phyloP scores from a whole-genome alignment of 2,329 filamentous ascomycete genomes.

The Aspergillus amoenus region DNA sequence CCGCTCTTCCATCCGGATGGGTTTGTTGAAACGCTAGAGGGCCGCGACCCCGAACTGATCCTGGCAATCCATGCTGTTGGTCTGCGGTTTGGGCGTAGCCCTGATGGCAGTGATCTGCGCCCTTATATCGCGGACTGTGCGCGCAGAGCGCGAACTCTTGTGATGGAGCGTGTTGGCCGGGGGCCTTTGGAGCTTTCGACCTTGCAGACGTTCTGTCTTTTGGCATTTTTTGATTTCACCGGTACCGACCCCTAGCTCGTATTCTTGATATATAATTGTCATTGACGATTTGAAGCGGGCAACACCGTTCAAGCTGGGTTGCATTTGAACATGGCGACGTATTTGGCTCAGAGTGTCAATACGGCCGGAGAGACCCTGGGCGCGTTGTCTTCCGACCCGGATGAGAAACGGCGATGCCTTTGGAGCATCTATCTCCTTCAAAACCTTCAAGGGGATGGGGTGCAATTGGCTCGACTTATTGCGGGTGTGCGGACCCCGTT shows the following conservation, averaged over 20 bases:
- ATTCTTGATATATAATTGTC: background rate
- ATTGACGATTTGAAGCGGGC: constrained; percentile 36
- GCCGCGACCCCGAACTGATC: constrained; percentile 39
- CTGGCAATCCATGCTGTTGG: constrained; percentile 43
- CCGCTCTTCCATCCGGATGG: constrained; percentile 45
- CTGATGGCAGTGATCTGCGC: constrained; percentile 21
- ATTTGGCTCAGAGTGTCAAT: constrained; percentile 10
- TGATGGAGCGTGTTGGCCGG: constrained; percentile 40
- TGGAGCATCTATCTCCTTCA: constrained; percentile 47
- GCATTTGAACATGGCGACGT: constrained; percentile 11
- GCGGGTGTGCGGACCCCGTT: constrained; percentile 9
- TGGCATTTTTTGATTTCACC: constrained; percentile 44
- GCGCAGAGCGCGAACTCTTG: constrained; percentile 36
- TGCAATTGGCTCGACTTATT: constrained; percentile 9
- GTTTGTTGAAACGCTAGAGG: constrained; percentile 42
- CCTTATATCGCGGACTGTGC: constrained; percentile 37
- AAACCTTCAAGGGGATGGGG: constrained; percentile 40
- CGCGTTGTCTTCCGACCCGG: constrained; percentile 4
- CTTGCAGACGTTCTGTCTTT: constrained; percentile 41
- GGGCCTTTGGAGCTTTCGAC: constrained; percentile 46
- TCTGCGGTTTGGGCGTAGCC: constrained; percentile 40
- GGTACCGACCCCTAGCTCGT: constrained; percentile 25
- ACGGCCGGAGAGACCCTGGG: constrained; percentile 1
- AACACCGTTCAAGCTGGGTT: constrained; percentile 28
- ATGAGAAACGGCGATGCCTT: constrained; percentile 33